Percentiles rank a stretch among this genome's conserved stretches.
phyloP scores from a whole-genome alignment of 2,329 filamentous ascomycete species.

The Thielaviopsis ethacetica region DNA sequence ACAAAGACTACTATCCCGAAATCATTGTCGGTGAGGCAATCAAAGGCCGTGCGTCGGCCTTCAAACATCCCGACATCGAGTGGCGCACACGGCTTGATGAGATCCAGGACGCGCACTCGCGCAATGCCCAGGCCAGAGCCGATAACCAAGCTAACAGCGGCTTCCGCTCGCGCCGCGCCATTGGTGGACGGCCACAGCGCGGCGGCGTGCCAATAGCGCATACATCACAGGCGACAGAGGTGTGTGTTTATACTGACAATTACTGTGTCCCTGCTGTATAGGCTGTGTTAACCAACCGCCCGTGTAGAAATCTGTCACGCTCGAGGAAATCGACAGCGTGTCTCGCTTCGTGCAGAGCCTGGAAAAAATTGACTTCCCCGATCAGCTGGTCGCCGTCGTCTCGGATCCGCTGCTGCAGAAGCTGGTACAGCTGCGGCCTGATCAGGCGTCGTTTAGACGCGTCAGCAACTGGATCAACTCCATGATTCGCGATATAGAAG shows the following conservation, averaged over 20 bases:
- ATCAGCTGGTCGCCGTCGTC: conserved; percentile 63
- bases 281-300: background rate
- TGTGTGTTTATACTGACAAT: no score
- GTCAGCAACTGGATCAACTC: conserved; percentile 43
- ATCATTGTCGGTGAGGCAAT: conserved; percentile 61
- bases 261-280: background rate
- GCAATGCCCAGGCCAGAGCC: conserved; percentile 27
- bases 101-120: conserved; percentile 43
- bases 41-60: conserved; percentile 42
- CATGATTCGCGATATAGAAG: conserved; percentile 37
- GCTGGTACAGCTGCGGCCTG: conserved; percentile 48
- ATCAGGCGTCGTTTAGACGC: conserved; percentile 32
- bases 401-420: conserved; percentile 67
- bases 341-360: conserved; percentile 54
- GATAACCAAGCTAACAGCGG: conserved; percentile 11
- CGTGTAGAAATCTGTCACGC: conserved; percentile 39
- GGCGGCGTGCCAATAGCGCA: conserved; percentile 48
- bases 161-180: conserved; percentile 27
- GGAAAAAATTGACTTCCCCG: conserved; percentile 66
- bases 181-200: conserved; percentile 33
- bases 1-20: conserved; percentile 82
- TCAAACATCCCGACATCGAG: conserved; percentile 57
- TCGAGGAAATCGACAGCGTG: conserved; percentile 65
- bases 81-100: conserved; percentile 54
- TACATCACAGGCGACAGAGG: conserved; percentile 57